Percentiles rank a stretch among this genome's conserved stretches.
These are phyloP conservation scores for Mycena polygramma DNA, from an alignment of 768 basidiomycete genomes.

Conservation along the genomic window DNA sequence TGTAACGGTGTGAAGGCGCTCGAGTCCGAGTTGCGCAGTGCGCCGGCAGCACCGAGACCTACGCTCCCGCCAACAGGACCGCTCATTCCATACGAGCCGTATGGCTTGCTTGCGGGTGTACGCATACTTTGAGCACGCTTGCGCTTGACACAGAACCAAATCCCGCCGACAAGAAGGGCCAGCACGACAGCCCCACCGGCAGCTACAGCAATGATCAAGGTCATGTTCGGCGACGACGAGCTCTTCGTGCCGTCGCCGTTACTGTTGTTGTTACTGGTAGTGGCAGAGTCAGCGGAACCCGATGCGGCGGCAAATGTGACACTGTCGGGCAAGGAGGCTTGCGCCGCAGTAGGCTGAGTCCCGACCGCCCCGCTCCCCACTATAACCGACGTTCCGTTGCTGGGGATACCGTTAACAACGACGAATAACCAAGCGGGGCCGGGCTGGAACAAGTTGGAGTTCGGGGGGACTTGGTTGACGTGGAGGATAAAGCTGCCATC, in stretches of 20 bases:
- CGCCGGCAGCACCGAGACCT: slow-evolving; percentile 29
- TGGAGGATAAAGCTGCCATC: slow-evolving; percentile 71
- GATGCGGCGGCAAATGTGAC: slow-evolving; percentile 11
- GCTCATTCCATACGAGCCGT: slow-evolving; percentile 31
- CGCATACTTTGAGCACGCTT: slow-evolving; percentile 23
- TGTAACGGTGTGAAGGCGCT: slow-evolving; percentile 31
- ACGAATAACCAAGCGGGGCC: slow-evolving; percentile 82
- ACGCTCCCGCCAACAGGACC: slow-evolving; percentile 23
- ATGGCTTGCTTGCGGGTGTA: slow-evolving; percentile 30
- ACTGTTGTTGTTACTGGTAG: slow-evolving; percentile 10
- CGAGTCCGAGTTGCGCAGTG: slow-evolving; percentile 36
- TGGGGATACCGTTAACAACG: slow-evolving; percentile 80
- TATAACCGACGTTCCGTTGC: slow-evolving; percentile 74
- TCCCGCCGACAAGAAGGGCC: slow-evolving; percentile 19
- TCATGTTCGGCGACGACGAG: slow-evolving; percentile 26
- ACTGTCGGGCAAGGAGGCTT: slow-evolving; percentile 15
- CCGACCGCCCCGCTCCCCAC: slow-evolving; percentile 78
- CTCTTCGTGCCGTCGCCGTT: neutral
- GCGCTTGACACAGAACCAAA: slow-evolving; percentile 32
- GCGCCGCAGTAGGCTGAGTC: slow-evolving; percentile 59
- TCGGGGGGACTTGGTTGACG: slow-evolving; percentile 74
- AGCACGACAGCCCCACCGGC: slow-evolving; percentile 27
- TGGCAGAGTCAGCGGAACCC: slow-evolving; percentile 26
- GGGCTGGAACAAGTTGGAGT: slow-evolving; percentile 75
- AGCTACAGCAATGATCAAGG: slow-evolving; percentile 27